Evolutionary conservation across 768 basidiomycete genomes (phyloP).

Genomic region (Tulasnella sp.): DNA sequence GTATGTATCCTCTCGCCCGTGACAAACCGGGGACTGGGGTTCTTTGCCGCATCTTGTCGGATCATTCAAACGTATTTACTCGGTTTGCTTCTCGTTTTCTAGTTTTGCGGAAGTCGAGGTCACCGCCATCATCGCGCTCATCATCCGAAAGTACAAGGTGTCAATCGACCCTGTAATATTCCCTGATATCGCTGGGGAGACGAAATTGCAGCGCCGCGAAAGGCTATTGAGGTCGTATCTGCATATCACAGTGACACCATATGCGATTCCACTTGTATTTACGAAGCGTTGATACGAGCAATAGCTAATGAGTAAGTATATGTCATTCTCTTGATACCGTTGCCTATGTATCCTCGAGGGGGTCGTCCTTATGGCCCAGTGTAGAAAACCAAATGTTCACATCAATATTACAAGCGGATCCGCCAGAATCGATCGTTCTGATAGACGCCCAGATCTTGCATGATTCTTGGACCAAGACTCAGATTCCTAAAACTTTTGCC

Average conservation of each 20-base stretch:
- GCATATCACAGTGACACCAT: not conserved
- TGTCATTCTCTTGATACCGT: too few species aligned
- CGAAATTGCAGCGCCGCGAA: not conserved
- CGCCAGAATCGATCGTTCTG: too few species aligned
- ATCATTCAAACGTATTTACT: not conserved
- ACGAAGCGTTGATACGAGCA: conserved; percentile 6
- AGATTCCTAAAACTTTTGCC: too few species aligned
- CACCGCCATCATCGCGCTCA: not conserved
- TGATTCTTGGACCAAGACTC: too few species aligned
- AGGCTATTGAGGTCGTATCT: not conserved
- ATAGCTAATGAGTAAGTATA: too few species aligned
- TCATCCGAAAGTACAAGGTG: conserved; percentile 4
- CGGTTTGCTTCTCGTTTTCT: not conserved
- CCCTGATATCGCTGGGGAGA: not conserved
- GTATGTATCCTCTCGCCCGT: not conserved
- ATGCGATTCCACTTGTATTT: not conserved
- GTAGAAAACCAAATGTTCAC: too few species aligned
- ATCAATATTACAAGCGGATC: too few species aligned
- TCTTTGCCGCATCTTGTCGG: not conserved
- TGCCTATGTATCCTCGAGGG: too few species aligned
- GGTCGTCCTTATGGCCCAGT: too few species aligned
- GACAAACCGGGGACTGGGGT: not conserved
- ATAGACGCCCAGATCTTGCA: too few species aligned
- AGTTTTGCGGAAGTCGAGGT: conserved; percentile 11
- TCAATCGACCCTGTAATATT: not conserved